Conservation (phyloP, 2,329 filamentous ascomycete genomes). For the Teratosphaeria pseudoeucalypti region DNA sequence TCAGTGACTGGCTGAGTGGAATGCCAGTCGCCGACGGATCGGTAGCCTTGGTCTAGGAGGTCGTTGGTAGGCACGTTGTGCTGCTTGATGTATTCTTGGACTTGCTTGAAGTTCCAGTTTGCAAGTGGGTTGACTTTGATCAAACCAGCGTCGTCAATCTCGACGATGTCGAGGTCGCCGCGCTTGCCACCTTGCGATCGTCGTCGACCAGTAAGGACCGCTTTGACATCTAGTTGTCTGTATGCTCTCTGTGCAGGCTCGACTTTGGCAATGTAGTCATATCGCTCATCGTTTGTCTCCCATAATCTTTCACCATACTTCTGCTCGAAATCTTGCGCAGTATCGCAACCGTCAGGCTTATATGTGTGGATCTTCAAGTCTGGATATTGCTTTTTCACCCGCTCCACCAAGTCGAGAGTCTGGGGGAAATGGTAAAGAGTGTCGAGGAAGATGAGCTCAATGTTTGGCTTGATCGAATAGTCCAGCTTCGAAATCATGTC, state of each 20-base stretch:
- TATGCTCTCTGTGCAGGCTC: constrained; percentile 92
- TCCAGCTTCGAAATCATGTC: constrained; percentile 64
- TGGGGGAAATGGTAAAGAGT: constrained; percentile 44
- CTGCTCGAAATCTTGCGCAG: constrained; percentile 64
- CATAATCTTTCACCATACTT: constrained; percentile 76
- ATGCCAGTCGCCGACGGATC: constrained; percentile 97
- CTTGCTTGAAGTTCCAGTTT: constrained; percentile 85
- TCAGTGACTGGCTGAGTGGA: constrained; percentile 81
- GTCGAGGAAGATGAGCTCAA: constrained; percentile 46
- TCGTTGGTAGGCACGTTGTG: constrained; percentile 89
- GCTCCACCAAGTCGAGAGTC: constrained; percentile 46
- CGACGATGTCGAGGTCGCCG: constrained; percentile 80
- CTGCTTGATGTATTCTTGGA: constrained; percentile 75
- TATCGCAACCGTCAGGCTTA: constrained; percentile 70
- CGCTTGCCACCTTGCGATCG: constrained; percentile 89
- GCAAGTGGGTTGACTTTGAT: constrained; percentile 97
- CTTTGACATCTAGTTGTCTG: constrained; percentile 72
- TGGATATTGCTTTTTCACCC: constrained; percentile 66
- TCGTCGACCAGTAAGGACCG: constrained; percentile 83
- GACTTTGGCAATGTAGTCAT: constrained; percentile 96
- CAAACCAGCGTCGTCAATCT: constrained; percentile 81
- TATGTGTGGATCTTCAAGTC: constrained; percentile 76
- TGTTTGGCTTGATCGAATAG: constrained; percentile 46
- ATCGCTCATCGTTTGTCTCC: constrained; percentile 76
- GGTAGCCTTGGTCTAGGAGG: constrained; percentile 88